Evolutionary conservation across 192 early-diverging fungal species (phyloP), one percentile per base, ranked within the genome.

Genomic region (Rhizophagus prolifer): DNA sequence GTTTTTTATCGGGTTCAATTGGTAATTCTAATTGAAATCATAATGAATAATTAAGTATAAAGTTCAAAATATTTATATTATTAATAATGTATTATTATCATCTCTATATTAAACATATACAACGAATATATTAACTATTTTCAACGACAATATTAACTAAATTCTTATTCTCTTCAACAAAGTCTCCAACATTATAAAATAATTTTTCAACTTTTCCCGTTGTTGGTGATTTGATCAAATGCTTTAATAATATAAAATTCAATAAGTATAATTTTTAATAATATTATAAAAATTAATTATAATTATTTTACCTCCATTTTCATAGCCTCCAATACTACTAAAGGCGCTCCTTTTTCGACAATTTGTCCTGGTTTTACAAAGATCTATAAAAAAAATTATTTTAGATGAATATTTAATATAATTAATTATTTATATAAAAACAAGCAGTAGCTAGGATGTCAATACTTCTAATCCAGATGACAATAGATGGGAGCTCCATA

Each of bases 301-400:
- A 19, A 66, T 13, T 26, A 79, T 65, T 2, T 81, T 87, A 91
- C 89, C 90, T 98, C 97, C 97, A 98, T 98, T 88, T 98, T 98
- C 97, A 98, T 98, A 23, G 97, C 97, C 79, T 98, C 97, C 38
- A 98, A 84, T 38, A 98, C 87, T 3, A 97, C 82, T 38, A 98
- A 81, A 47, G 90, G 88, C 62, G 90, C 86, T 50, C 92, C 95
- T 81, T 95, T 94, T 63, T 88, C 87, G 12, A 98, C 93, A 46
- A 85, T 85, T 38, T 94, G 89, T 19, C 95, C 97, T 26, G 89
- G 80, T 70, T 90, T 85, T 3, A 94, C 89, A 59, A 88, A 26
- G 14, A 75, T 19, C 74, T 75, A 28, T 10, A 65, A 38, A 47
- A 26, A 46, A 60, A 36, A 6, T 28, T 21, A 73, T 58, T 26